Conservation (phyloP, 805 yeast species). For the Sugiyamaella chiloensis region DNA sequence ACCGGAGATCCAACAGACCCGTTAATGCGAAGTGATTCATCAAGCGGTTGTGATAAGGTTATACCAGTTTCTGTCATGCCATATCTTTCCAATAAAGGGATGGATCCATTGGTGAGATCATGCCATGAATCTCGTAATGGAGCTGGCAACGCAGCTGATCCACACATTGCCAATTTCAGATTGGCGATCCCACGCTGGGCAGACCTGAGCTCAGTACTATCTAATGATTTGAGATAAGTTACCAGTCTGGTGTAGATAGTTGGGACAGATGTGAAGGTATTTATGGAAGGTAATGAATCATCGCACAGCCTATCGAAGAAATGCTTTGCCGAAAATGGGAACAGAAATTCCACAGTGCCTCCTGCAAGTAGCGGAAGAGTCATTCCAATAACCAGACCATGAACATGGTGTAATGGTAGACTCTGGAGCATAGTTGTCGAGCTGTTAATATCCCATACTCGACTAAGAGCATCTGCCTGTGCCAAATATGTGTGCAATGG, state of each 20-base stretch:
- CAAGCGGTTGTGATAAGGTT: slow-evolving; percentile 33
- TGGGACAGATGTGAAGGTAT: slow-evolving; percentile 36
- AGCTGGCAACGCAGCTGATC: slow-evolving; percentile 35
- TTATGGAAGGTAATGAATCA: slow-evolving; percentile 25
- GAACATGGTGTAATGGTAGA: slow-evolving; percentile 36
- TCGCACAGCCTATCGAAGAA: slow-evolving; percentile 25
- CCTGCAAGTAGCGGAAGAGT: slow-evolving; percentile 33
- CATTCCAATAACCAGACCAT: slow-evolving; percentile 34
- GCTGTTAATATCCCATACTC: slow-evolving; percentile 31
- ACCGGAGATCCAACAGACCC: slow-evolving; percentile 35
- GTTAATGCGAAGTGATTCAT: slow-evolving; percentile 22
- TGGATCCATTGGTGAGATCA: slow-evolving; percentile 27
- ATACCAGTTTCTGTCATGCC: slow-evolving; percentile 39
- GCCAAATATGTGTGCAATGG: slow-evolving; percentile 31
- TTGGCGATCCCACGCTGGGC: slow-evolving; percentile 20
- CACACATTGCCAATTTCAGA: slow-evolving; percentile 33
- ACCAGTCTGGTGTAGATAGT: slow-evolving; percentile 32
- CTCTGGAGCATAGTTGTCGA: slow-evolving; percentile 31
- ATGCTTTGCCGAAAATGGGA: slow-evolving; percentile 30
- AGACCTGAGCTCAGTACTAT: slow-evolving; percentile 16
- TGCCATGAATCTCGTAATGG: slow-evolving; percentile 34
- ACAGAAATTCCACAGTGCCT: slow-evolving; percentile 31
- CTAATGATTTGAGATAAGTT: slow-evolving; percentile 20
- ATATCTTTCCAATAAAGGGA: slow-evolving; percentile 33
- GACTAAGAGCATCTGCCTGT: slow-evolving; percentile 32